These are phyloP conservation scores for Boletus rubroflammeus DNA, from an alignment of 768 basidiomycete genomes.

Conservation along the genomic window DNA sequence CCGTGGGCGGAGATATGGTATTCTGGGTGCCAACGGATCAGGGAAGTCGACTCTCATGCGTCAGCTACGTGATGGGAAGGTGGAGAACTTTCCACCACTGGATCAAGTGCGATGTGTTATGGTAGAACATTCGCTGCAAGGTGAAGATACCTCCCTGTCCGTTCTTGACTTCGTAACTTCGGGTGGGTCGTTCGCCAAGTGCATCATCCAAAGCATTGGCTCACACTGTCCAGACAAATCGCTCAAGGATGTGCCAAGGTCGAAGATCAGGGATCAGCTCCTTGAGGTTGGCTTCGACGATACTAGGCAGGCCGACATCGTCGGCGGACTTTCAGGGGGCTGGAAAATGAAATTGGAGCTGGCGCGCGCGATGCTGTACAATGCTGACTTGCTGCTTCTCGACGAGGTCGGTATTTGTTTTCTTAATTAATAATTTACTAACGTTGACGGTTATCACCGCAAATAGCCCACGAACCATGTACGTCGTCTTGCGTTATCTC, in stretches of 20 bases:
- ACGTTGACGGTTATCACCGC: constrained; percentile 24
- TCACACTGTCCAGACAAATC: constrained; percentile 53
- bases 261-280: constrained; percentile 76
- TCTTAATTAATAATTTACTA: constrained; percentile 19
- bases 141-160: constrained; percentile 79
- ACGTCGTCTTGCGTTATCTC: constrained; percentile 32
- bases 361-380: constrained; percentile 94
- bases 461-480: constrained; percentile 87
- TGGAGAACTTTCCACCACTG: constrained; percentile 93
- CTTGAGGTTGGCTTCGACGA: constrained; percentile 90
- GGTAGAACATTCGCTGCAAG: constrained; percentile 96
- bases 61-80: constrained; percentile 90
- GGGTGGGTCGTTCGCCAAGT: constrained; percentile 43
- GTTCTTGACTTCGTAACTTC: constrained; percentile 89
- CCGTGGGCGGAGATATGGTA: constrained; percentile 91
- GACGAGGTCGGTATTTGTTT: constrained; percentile 59
- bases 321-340: constrained; percentile 90
- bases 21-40: constrained; percentile 93
- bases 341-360: constrained; percentile 99
- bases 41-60: constrained; percentile 97
- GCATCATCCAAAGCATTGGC: neutral
- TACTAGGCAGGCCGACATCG: constrained; percentile 74
- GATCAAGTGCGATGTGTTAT: constrained; percentile 85
- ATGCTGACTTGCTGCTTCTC: constrained; percentile 80
- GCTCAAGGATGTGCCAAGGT: constrained; percentile 55